phyloP scores from a whole-genome alignment of 1,139 yeast species.

The Blastobotrys illinoisensis region DNA sequence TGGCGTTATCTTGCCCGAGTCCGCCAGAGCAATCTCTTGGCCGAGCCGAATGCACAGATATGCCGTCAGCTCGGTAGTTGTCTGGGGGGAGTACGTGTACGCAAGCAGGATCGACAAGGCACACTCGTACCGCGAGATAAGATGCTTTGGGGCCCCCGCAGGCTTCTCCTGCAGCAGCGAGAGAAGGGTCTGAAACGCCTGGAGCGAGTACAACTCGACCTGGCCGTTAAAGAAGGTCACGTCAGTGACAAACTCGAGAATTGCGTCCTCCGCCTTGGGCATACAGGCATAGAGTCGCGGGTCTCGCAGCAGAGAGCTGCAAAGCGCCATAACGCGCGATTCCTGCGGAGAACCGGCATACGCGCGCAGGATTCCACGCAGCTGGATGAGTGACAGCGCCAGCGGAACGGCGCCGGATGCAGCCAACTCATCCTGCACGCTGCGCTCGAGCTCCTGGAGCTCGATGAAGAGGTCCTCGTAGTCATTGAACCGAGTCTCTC shows the following conservation, averaged over 20 bases:
- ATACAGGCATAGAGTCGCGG: not conserved
- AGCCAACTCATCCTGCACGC: not conserved
- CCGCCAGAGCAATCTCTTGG: not conserved
- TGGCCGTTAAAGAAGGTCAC: constrained; percentile 1
- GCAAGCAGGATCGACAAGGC: not conserved
- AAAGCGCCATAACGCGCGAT: not conserved
- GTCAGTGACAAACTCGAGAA: constrained; percentile 4
- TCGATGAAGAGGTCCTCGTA: not conserved
- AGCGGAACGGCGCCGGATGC: not conserved
- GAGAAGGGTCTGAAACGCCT: not conserved
- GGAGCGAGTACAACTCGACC: not conserved
- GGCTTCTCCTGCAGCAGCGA: not conserved
- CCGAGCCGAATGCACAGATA: not conserved
- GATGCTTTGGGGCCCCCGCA: not conserved
- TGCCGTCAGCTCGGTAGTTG: not conserved
- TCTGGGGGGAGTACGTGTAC: not conserved
- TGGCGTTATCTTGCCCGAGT: not conserved
- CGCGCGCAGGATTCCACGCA: constrained; percentile 4
- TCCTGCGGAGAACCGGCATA: not conserved
- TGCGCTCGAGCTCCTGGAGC: constrained; percentile 1
- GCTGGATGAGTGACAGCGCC: constrained; percentile 3
- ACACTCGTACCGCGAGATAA: not conserved
- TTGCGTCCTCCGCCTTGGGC: not conserved
- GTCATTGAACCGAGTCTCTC: not conserved
- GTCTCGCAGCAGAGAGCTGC: not conserved